phyloP scores from a whole-genome alignment of 176 grass and related monocot genomes.

The Luzula sylvatica region DNA sequence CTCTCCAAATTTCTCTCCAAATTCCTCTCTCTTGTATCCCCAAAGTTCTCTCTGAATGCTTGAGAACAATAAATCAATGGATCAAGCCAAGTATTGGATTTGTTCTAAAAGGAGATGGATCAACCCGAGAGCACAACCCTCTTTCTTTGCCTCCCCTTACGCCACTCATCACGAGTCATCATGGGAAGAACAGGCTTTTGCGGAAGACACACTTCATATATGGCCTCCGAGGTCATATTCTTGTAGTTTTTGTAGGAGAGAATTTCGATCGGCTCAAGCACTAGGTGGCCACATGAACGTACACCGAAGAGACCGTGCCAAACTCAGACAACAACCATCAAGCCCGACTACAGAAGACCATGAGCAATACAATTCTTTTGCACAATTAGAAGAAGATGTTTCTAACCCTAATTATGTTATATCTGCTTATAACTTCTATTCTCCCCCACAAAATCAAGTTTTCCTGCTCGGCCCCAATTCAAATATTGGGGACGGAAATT shows the following conservation, averaged over 20 bases:
- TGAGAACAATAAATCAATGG: not conserved
- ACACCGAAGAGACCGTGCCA: constrained; percentile 71
- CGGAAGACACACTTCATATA: constrained; percentile 51
- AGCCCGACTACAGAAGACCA: not conserved
- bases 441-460: constrained; percentile 19
- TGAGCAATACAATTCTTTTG: constrained; percentile 8
- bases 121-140: not conserved
- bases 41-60: not conserved
- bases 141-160: not conserved
- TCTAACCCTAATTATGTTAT: constrained; percentile 18
- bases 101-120: not conserved
- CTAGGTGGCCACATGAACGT: constrained; percentile 99
- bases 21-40: not conserved
- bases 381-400: not conserved
- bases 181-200: constrained; percentile 89
- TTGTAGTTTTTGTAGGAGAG: constrained; percentile 76
- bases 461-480: constrained; percentile 2
- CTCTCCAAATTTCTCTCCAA: not conserved
- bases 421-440: constrained; percentile 2
- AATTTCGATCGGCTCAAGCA: constrained; percentile 89
- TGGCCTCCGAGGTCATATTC: constrained; percentile 90
- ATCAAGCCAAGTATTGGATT: not conserved
- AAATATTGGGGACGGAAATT: constrained; percentile 1
- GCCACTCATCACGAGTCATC: constrained; percentile 16
- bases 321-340: constrained; percentile 30